Conservation (phyloP, 1,284 basidiomycete genomes). For the Flammula alnicola region DNA sequence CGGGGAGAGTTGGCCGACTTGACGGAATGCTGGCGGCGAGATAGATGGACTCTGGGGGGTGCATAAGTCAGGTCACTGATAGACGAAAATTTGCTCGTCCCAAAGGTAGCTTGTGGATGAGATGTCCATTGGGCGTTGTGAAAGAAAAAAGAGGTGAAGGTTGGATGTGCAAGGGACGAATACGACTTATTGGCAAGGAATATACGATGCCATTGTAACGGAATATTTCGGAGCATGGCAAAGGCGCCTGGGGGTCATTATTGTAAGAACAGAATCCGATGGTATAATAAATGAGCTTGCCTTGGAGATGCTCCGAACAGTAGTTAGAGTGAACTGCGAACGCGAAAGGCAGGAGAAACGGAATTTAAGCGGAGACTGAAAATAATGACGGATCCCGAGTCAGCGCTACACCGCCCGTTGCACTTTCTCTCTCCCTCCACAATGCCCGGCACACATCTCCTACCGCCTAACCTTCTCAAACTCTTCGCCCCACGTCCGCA, state of each 20-base stretch:
- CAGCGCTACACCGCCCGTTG: slow-evolving; percentile 3
- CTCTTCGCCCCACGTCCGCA: slow-evolving; percentile 92
- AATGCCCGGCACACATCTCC: slow-evolving; percentile 85
- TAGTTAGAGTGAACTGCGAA: no score
- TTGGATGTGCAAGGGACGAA: no score
- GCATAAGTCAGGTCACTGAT: no score
- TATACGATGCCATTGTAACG: no score
- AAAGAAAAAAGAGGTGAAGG: slow-evolving; percentile 51
- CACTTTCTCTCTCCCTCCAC: slow-evolving; percentile 15
- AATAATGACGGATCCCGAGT: no score
- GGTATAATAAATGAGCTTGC: no score
- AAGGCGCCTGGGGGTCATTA: neutral
- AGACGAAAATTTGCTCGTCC: neutral
- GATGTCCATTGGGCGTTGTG: slow-evolving; percentile 54
- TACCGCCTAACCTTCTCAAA: slow-evolving; percentile 93
- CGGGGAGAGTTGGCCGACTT: slow-evolving; percentile 46
- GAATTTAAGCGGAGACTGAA: slow-evolving; percentile 6
- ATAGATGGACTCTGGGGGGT: slow-evolving; percentile 17
- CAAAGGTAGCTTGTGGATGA: neutral
- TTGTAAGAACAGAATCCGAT: no score
- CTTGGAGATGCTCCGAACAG: no score
- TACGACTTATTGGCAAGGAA: no score
- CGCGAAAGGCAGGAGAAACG: no score
- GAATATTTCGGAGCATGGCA: no score
- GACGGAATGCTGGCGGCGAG: slow-evolving; percentile 34